phyloP scores from a whole-genome alignment of 805 yeast species.

The Debaryomyces tyrocola region DNA sequence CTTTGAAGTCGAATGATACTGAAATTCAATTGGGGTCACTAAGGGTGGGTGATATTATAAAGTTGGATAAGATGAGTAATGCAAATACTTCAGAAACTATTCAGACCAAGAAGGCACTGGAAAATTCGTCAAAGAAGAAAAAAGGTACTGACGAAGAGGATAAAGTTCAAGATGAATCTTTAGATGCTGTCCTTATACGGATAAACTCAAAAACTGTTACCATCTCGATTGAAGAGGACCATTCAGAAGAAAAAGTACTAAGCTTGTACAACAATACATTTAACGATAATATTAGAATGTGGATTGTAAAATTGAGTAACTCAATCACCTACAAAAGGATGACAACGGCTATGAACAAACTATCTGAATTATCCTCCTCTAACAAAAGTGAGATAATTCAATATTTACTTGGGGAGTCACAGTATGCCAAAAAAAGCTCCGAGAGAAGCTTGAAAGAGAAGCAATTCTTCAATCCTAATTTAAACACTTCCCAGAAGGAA shows the following conservation, averaged over 20 bases:
- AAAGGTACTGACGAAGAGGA: conserved; percentile 20
- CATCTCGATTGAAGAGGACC: conserved; percentile 61
- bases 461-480: conserved; percentile 39
- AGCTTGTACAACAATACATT: conserved; percentile 43
- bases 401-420: conserved; percentile 46
- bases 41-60: conserved; percentile 76
- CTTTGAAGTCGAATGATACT: conserved; percentile 28
- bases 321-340: conserved; percentile 74
- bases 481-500: conserved; percentile 69
- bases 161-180: conserved; percentile 18
- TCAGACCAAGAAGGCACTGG: conserved; percentile 26
- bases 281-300: conserved; percentile 45
- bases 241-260: conserved; percentile 46
- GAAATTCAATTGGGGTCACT: conserved; percentile 51
- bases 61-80: conserved; percentile 48
- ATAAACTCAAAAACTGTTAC: conserved; percentile 48
- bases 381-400: conserved; percentile 36
- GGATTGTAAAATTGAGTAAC: conserved; percentile 69
- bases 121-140: conserved; percentile 19
- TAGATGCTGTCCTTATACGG: conserved; percentile 69
- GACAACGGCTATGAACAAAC: conserved; percentile 71
- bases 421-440: conserved; percentile 19
- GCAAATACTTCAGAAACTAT: conserved; percentile 14
- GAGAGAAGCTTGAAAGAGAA: conserved; percentile 5
- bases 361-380: conserved; percentile 42